These are phyloP conservation scores for Acanthamoeba royreba DNA, from an alignment of 208 protist genomes.

Conservation along the genomic window DNA sequence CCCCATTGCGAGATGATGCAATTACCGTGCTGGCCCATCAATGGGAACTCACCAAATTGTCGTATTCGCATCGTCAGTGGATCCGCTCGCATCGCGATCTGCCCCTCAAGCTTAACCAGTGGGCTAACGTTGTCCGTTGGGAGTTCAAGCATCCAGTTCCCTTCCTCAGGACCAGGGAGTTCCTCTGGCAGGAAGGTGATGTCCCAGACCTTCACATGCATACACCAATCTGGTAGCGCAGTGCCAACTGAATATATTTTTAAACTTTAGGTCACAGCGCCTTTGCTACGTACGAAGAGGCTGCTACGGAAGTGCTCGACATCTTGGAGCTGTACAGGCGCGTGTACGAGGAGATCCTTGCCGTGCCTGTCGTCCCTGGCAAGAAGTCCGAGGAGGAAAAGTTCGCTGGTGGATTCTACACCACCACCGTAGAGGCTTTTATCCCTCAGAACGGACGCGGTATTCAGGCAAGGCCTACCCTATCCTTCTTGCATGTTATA, in stretches of 20 bases:
- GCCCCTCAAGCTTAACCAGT: slow-evolving; percentile 96
- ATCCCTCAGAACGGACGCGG: slow-evolving; percentile 94
- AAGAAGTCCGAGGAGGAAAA: slow-evolving; percentile 98
- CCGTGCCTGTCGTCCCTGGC: slow-evolving; percentile 95
- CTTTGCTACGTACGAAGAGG: slow-evolving; percentile 90
- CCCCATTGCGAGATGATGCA: not conserved
- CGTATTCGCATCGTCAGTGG: slow-evolving; percentile 84
- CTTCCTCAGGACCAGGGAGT: slow-evolving; percentile 98
- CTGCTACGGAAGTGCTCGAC: slow-evolving; percentile 89
- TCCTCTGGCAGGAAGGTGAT: slow-evolving; percentile 99
- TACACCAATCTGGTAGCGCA: no score
- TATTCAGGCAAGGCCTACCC: slow-evolving; percentile 86
- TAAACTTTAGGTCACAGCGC: slow-evolving; percentile 83
- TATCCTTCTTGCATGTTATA: not conserved
- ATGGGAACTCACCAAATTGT: not conserved
- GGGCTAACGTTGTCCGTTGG: slow-evolving; percentile 98
- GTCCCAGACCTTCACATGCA: no score
- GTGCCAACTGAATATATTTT: not conserved
- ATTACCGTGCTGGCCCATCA: not conserved
- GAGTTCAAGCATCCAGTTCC: slow-evolving; percentile 99
- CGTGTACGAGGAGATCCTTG: slow-evolving; percentile 96
- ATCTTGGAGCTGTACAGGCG: slow-evolving; percentile 94
- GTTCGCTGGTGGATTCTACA: slow-evolving; percentile 97
- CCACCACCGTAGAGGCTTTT: slow-evolving; percentile 98
- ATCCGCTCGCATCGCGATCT: slow-evolving; percentile 95